phyloP scores from a whole-genome alignment of 73 alveolate genomes.

The Paramecium sonneborni region DNA sequence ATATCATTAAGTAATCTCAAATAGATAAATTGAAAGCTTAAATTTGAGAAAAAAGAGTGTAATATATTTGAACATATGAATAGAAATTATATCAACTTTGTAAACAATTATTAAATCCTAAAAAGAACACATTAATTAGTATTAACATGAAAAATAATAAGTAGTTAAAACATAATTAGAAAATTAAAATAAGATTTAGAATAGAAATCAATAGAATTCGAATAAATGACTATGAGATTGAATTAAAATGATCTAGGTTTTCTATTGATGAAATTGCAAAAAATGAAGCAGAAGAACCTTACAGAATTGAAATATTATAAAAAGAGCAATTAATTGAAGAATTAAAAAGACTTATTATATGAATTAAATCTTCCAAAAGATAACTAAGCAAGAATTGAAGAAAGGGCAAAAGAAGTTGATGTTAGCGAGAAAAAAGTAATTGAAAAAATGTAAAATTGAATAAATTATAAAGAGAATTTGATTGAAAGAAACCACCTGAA shows the following conservation, averaged over 20 bases:
- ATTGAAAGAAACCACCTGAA: not conserved
- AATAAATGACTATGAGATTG: not conserved
- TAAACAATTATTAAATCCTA: not conserved
- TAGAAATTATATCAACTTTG: not conserved
- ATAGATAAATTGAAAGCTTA: not conserved
- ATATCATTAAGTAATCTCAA: not conserved
- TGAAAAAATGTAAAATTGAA: not conserved
- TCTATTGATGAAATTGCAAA: not conserved
- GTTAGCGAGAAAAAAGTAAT: constrained; percentile 1
- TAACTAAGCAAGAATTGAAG: constrained; percentile 15
- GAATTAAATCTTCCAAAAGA: not conserved
- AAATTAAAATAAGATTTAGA: constrained; percentile 29
- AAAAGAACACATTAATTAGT: not conserved
- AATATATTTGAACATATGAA: not conserved
- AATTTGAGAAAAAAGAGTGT: constrained; percentile 24
- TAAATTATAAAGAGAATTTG: not conserved
- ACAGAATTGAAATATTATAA: not conserved
- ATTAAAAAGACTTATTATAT: not conserved
- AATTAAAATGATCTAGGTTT: constrained; percentile 19
- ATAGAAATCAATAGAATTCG: not conserved
- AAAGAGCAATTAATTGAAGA: not conserved
- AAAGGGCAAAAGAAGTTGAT: not conserved
- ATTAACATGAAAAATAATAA: not conserved
- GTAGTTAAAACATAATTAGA: constrained; percentile 9
- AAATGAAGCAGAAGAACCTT: constrained; percentile 35